Evolutionary conservation across 306 rosid genomes (phyloP).

Genomic region (Vigna trinervia): DNA sequence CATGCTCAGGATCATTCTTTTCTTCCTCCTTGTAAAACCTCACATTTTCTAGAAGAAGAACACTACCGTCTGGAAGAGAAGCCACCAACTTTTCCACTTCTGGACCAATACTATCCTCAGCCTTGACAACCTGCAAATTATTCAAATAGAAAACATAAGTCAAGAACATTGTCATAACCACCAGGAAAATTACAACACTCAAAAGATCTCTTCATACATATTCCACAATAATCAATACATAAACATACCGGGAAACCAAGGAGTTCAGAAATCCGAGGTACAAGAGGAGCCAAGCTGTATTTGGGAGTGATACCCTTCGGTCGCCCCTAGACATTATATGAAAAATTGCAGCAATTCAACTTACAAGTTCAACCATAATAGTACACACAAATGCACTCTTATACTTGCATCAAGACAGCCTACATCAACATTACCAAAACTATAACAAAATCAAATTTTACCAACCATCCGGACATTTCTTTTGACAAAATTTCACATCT

Average conservation of each 20-base stretch:
- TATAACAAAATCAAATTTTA: constrained; percentile 5
- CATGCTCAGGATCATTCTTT: constrained; percentile 93
- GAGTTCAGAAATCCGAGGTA: constrained; percentile 90
- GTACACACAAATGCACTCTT: constrained; percentile 31
- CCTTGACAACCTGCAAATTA: constrained; percentile 78
- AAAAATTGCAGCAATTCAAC: constrained; percentile 31
- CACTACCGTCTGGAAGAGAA: constrained; percentile 89
- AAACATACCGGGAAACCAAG: constrained; percentile 80
- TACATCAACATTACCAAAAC: not conserved
- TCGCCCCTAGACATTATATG: constrained; percentile 80
- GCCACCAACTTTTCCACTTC: constrained; percentile 89
- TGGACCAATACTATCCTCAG: constrained; percentile 92
- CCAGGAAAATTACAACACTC: constrained; percentile 7
- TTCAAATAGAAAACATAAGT: constrained; percentile 36
- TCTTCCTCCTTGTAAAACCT: constrained; percentile 99
- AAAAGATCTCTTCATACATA: not conserved
- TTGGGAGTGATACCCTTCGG: constrained; percentile 99
- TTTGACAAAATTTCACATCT: constrained; percentile 16
- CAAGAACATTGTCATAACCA: constrained; percentile 31
- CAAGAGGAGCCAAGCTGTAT: constrained; percentile 96
- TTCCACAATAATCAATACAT: not conserved
- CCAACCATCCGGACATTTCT: not conserved
- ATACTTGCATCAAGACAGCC: not conserved
- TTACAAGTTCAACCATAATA: constrained; percentile 38
- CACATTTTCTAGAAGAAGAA: constrained; percentile 96